Conservation (phyloP, 2,329 filamentous ascomycete species). For the Fusarium sp. region DNA sequence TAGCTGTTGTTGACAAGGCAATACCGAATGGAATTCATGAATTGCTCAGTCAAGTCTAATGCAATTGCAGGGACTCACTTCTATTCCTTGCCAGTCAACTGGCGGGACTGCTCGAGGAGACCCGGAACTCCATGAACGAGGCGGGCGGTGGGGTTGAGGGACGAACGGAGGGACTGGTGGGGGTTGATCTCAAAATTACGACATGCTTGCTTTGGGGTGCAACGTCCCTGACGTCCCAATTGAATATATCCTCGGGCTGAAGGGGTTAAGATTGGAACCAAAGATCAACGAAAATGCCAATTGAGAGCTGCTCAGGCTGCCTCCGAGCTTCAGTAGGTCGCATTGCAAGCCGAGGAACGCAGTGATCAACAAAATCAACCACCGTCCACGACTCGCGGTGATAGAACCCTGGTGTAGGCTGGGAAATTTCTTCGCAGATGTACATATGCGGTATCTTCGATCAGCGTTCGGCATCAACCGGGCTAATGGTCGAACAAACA, state of each 20-base stretch:
- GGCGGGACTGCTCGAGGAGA: background rate
- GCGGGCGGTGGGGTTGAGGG: slow-evolving; percentile 28
- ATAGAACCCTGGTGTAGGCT: background rate
- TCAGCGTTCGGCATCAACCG: slow-evolving; percentile 1
- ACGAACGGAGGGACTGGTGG: slow-evolving; percentile 20
- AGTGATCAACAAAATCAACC: background rate
- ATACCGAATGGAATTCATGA: background rate
- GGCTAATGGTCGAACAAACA: background rate
- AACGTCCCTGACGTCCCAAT: slow-evolving; percentile 5
- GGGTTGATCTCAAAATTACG: slow-evolving; percentile 24
- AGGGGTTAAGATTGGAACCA: background rate
- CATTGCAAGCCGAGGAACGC: slow-evolving; percentile 1
- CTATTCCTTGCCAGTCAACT: background rate
- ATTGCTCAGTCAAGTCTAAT: background rate
- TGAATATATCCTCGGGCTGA: background rate
- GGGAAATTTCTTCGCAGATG: background rate
- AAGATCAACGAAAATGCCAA: background rate
- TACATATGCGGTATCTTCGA: background rate
- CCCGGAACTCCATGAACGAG: slow-evolving; percentile 13
- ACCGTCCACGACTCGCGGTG: background rate
- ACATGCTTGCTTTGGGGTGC: background rate
- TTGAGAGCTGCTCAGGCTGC: slow-evolving; percentile 12
- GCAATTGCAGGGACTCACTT: background rate
- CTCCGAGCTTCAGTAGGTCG: background rate
- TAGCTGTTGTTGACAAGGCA: slow-evolving; percentile 4